These are phyloP conservation scores for Magnolia officinalis DNA, from an alignment of 164 flowering plant genomes.

Conservation along the genomic window DNA sequence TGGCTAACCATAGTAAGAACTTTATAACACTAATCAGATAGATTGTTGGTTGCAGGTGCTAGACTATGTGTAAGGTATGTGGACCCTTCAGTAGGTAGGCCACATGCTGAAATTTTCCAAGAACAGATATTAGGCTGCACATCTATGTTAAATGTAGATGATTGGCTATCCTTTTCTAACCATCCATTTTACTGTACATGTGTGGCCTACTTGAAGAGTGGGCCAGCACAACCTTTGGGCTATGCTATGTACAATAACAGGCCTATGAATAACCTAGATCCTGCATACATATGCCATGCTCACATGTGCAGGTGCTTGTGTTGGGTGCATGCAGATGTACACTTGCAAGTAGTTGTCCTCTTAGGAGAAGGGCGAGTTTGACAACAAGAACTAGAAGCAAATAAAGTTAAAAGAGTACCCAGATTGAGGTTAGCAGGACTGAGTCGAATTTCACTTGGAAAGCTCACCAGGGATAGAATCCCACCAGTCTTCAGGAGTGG, in stretches of 20 bases:
- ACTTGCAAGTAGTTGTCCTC: neutral
- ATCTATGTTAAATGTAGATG: no score
- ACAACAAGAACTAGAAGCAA: neutral
- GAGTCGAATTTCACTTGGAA: conserved; percentile 73
- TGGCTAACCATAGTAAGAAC: neutral
- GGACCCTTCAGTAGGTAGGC: no score
- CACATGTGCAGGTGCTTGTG: neutral
- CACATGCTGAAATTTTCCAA: no score
- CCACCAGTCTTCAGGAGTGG: conserved; percentile 63
- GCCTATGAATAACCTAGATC: neutral
- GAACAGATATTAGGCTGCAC: no score
- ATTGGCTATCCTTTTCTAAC: no score
- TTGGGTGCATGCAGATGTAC: neutral
- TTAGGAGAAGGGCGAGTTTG: neutral
- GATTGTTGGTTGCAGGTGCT: neutral
- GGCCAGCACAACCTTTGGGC: neutral
- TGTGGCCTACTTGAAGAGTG: neutral
- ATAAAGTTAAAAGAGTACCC: conserved; percentile 30
- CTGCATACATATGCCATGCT: neutral
- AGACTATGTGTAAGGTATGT: neutral
- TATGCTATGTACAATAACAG: neutral
- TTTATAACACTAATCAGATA: neutral
- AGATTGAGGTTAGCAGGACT: conserved; percentile 56
- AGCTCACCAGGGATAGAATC: conserved; percentile 61
- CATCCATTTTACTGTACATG: no score